Base-by-base conservation (phyloP, 768 basidiomycete species). In the Dioszegia hungarica region DNA sequence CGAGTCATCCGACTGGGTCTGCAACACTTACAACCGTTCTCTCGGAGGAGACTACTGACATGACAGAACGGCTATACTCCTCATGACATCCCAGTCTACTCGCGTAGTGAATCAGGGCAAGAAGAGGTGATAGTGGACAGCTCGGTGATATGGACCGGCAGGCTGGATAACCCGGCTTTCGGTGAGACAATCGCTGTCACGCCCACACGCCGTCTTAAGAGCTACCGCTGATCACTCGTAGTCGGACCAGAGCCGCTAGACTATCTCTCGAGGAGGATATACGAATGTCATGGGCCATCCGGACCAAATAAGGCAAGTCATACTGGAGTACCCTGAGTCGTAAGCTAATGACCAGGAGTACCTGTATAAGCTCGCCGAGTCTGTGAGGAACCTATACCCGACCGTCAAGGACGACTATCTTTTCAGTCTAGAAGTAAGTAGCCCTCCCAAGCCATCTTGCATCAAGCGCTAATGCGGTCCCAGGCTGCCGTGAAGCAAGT, bases 1-100 rank as follows among this genome's bases (percentile, higher is more conserved):
- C 45, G 27, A 31, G 6, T 14, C 19, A 44, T 22, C 8, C n/a
- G 25, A n/a, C n/a, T n/a, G n/a, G n/a, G n/a, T n/a, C n/a, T n/a
- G n/a, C n/a, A n/a, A n/a, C n/a, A n/a, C n/a, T n/a, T n/a, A n/a
- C n/a, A n/a, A n/a, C n/a, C n/a, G n/a, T n/a, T n/a, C n/a, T n/a
- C n/a, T n/a, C n/a, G 5, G 33, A 46, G 24, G n/a, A 19, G 17
- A n/a, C 28, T 17, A 20, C 20, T 43, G 37, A 33, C 12, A 43
- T 43, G 27, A 31, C 53, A 92, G 88, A 90, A 93, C 66, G 92
- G 93, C 20, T 97, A 95, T 77, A 90, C 90, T 9, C 78, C 87
- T 72, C 88, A 93, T 63, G 82, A 80, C 0, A 71, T 92, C 11
- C 84, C 91, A 57, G 80, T 97, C 14, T 85, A 87, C 74, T 81